phyloP scores from a whole-genome alignment of 257 asterid genomes.

The Echites panduratus region DNA sequence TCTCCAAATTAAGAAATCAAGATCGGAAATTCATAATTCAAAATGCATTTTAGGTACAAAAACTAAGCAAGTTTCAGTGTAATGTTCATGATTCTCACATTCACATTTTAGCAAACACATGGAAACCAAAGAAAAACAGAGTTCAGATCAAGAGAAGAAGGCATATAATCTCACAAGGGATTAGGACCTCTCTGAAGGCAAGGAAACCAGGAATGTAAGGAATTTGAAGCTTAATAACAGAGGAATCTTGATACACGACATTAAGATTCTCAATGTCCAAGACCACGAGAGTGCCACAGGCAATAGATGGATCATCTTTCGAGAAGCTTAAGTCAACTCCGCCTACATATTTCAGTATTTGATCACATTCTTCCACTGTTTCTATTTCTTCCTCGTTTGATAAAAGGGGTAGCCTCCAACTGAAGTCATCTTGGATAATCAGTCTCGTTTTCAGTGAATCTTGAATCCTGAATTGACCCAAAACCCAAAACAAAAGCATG shows the following conservation, averaged over 20 bases:
- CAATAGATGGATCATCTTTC: constrained; percentile 59
- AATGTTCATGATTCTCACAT: neutral
- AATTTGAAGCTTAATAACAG: constrained; percentile 45
- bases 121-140: neutral
- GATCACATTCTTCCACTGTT: constrained; percentile 18
- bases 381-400: constrained; percentile 22
- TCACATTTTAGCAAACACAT: neutral
- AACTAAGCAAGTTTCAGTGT: neutral
- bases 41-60: neutral
- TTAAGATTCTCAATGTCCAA: constrained; percentile 49
- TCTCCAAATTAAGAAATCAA: neutral
- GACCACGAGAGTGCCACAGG: constrained; percentile 79
- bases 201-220: constrained; percentile 87
- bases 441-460: constrained; percentile 50
- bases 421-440: constrained; percentile 46
- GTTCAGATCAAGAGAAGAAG: neutral
- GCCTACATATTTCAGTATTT: constrained; percentile 50
- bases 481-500: neutral
- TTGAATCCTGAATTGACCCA: constrained; percentile 40
- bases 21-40: neutral
- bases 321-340: constrained; percentile 93
- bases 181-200: constrained; percentile 82
- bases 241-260: constrained; percentile 61
- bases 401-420: constrained; percentile 44
- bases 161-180: neutral